Evolutionary conservation across 192 early-diverging fungal species (phyloP), one percentile per base, ranked within the genome.

Genomic region (Linderina pennispora): DNA sequence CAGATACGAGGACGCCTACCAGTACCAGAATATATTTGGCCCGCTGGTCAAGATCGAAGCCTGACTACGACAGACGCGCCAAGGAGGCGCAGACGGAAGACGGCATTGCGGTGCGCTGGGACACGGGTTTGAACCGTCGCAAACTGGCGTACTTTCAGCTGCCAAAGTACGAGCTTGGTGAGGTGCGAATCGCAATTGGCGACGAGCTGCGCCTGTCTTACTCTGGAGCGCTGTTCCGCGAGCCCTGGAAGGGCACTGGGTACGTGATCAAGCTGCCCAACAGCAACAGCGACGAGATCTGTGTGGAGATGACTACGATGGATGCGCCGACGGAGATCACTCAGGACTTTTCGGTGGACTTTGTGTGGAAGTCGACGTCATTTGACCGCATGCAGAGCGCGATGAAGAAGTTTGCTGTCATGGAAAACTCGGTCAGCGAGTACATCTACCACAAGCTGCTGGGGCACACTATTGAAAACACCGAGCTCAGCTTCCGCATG

Each of bases 311-410:
- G 44, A 64, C 75, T 6, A 54, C 55, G 25, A 76, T 81, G 23
- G 80, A 87, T 20, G 79, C 85, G 7, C 92, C 92, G 5, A 71
- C 81, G 3, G 82, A 87, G 0, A 54, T 73, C 37, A 40, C 46
- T 19, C 84, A 84, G 50, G 88, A 85, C 16, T 97, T 96, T 54
- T 84, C 86, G 9, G 87, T 98, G 14, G 94, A 98, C 48, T 97
- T 96, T 80, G 92, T 99, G 16, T 99, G 94, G 94, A 98, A 98
- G 72, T 86, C 92, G 5, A 93, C 89, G 3, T 89, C 90, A 14
- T 99, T 94, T 71, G 94, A 99, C 55, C 82, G 89, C 33, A 97
- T 98, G 94, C 94, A 98, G 62, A 69, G 80, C 40, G 92, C 97
- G 0, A 85, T 99, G 87, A 90, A 91, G 53, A 89, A 82, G 3